Base-by-base conservation (phyloP, 345 rosid genomes). In the Populus alba region DNA sequence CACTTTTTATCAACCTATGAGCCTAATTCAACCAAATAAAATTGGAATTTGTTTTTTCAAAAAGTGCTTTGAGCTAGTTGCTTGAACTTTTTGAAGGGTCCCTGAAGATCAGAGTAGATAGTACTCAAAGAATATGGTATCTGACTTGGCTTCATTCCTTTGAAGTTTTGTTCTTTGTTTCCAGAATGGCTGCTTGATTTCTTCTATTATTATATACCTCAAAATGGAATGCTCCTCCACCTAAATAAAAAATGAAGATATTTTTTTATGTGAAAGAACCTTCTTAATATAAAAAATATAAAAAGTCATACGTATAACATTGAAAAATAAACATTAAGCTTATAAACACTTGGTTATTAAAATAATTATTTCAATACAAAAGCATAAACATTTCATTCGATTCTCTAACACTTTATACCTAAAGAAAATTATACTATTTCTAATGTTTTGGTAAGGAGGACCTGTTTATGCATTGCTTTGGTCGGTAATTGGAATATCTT, bases 131-230 rank as follows among this genome's bases (percentile, higher is more conserved):
- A 47, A 47, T 13, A 81, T 11, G 39, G 29, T 7, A 15, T 33
- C 13, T n/a, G 37, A 7, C 53, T 43, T 27, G 63, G 70, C 77
- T 25, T 72, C 84, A 75, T 80, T 27, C 81, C 80, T 75, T 80
- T 82, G 66, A 83, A 74, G 86, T 35, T 67, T 75, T 70, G 79
- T 27, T 6, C 53, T 57, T 33, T 29, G 25, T 81, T 81, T 71
- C 75, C 73, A 71, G 39, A 8, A 77, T 80, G 73, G 57, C 67
- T 66, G 41, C 83, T 80, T 70, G 15, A 16, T 27, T 23, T 29
- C 22, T 47, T 7, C 6, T 11, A 45, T 3, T 11, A 45, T 3
- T 31, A 17, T 22, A 45, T 4, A 31, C 7, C 20, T 41, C 11
- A 67, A 35, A 38, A 67, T 43, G 20, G 29, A n/a, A 43, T 7